Conservation (phyloP, 371 early-diverging fungal genomes). For the Saksenaea vasiformis region DNA sequence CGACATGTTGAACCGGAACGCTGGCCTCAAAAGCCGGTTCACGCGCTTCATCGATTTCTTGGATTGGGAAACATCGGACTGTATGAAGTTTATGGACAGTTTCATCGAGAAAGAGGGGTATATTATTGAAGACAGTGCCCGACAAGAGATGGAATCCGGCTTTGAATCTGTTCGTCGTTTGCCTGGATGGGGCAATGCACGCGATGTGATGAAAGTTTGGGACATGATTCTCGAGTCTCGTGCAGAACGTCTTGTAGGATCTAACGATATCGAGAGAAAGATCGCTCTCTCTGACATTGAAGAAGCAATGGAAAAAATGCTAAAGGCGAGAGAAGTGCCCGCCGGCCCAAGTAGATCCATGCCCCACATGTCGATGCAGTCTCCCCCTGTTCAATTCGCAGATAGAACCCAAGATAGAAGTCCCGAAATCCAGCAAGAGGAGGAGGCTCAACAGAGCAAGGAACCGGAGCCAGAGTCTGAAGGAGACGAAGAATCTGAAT, state of each 20-base stretch:
- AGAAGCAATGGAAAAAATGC: neutral
- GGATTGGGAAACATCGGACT: neutral
- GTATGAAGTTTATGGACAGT: neutral
- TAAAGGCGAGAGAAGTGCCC: neutral
- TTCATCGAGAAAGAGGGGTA: neutral
- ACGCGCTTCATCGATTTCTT: conserved; percentile 1
- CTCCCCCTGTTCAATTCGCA: neutral
- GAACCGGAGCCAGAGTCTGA: neutral
- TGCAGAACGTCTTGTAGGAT: neutral
- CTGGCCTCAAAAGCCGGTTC: neutral
- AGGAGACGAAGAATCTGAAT: neutral
- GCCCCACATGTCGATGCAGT: neutral
- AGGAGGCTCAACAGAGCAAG: neutral
- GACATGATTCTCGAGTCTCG: neutral
- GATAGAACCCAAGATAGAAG: neutral
- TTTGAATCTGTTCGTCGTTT: neutral
- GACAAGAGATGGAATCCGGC: neutral
- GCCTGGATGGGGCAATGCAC: neutral
- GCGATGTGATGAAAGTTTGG: neutral
- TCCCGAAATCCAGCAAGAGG: neutral
- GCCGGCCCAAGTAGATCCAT: neutral
- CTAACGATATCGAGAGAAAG: neutral
- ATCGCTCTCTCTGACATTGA: neutral
- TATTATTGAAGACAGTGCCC: neutral
- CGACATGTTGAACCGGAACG: neutral